phyloP scores from a whole-genome alignment of 306 rosid species.

The Castanospermum australe region DNA sequence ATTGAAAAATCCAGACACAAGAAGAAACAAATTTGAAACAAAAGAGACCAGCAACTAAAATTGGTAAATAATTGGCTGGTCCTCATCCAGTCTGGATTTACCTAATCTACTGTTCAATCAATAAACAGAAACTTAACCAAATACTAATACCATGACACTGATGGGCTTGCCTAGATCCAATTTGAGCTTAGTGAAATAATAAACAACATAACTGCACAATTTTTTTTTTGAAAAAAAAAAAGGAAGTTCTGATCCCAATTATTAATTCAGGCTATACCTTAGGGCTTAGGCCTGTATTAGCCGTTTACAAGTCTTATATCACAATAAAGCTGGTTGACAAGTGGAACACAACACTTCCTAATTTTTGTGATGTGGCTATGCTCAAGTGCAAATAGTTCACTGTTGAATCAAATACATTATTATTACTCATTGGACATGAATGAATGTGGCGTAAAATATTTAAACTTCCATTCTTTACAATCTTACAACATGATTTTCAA shows the following conservation, averaged over 20 bases:
- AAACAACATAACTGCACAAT: not conserved
- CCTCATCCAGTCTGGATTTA: not conserved
- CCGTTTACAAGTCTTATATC: not conserved
- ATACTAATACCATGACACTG: not conserved
- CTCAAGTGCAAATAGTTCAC: not conserved
- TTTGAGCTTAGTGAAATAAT: not conserved
- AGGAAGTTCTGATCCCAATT: not conserved
- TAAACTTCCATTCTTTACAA: not conserved
- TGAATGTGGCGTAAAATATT: not conserved
- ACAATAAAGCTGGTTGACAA: not conserved
- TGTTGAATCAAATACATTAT: not conserved
- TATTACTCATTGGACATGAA: not conserved
- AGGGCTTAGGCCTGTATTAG: not conserved
- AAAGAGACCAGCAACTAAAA: not conserved
- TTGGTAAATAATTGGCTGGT: not conserved
- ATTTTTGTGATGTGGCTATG: not conserved
- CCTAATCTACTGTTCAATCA: not conserved
- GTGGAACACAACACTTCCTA: not conserved
- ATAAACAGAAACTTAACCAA: not conserved
- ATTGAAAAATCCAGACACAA: not conserved
- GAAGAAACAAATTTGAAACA: not conserved
- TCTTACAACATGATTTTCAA: not conserved
- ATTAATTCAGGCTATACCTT: not conserved
- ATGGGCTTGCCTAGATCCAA: not conserved
- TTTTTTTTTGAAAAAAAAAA: not conserved